Evolutionary conservation across 2,329 filamentous ascomycete genomes (phyloP).

Genomic region (Capronia epimyces): DNA sequence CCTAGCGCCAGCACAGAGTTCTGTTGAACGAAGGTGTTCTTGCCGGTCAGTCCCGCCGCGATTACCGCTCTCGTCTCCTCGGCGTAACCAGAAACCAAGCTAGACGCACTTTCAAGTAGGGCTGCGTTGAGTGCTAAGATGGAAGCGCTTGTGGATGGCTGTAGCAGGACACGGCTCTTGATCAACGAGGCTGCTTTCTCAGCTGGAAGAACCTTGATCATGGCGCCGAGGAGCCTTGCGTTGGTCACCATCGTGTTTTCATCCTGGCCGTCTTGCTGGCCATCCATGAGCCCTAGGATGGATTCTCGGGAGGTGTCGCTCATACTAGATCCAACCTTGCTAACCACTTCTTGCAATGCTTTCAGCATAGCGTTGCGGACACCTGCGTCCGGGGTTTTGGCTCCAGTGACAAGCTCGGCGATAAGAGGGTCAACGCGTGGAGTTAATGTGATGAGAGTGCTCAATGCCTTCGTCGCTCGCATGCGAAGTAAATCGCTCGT

Average conservation of each 20-base stretch:
- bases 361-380: conserved; percentile 96
- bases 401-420: conserved; percentile 86
- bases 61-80: conserved; percentile 74
- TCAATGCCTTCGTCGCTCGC: conserved; percentile 86
- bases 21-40: conserved; percentile 68
- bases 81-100: conserved; percentile 61
- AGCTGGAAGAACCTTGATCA: conserved; percentile 76
- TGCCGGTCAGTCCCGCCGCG: conserved; percentile 70
- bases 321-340: conserved; percentile 92
- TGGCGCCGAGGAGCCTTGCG: conserved; percentile 78
- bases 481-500: conserved; percentile 82
- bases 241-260: conserved; percentile 77
- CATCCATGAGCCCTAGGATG: conserved; percentile 85
- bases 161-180: conserved; percentile 71
- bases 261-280: conserved; percentile 69
- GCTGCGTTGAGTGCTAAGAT: conserved; percentile 85
- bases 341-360: conserved; percentile 91
- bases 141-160: conserved; percentile 69
- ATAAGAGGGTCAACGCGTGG: conserved; percentile 94
- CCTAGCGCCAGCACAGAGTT: conserved; percentile 27
- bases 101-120: conserved; percentile 69
- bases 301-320: conserved; percentile 78
- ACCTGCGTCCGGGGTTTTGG: conserved; percentile 78
- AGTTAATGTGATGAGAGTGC: conserved; percentile 91
- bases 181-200: conserved; percentile 60